Percentiles rank a stretch among this genome's conserved stretches.
phyloP scores from a whole-genome alignment of 768 basidiomycete genomes.

The Cyclocybe aegerita region DNA sequence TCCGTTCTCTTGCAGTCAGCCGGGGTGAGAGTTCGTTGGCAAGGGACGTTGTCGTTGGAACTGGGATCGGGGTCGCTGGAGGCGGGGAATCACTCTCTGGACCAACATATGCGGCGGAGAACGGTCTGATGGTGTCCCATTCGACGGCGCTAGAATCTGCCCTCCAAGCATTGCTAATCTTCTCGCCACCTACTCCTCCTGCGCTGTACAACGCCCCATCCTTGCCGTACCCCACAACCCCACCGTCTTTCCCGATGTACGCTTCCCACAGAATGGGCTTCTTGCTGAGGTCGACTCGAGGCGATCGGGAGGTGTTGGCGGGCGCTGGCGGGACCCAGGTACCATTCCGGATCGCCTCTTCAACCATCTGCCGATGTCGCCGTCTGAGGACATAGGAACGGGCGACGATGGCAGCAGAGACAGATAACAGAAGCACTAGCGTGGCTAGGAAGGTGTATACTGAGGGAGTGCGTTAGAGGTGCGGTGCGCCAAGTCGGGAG shows the following conservation, averaged over 20 bases:
- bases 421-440: slow-evolving; percentile 62
- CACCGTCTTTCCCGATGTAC: slow-evolving; percentile 28
- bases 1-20: neutral
- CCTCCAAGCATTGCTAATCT: slow-evolving; percentile 15
- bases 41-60: neutral
- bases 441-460: slow-evolving; percentile 61
- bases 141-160: slow-evolving; percentile 4
- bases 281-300: slow-evolving; percentile 38
- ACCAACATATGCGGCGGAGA: slow-evolving; percentile 28
- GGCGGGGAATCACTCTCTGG: slow-evolving; percentile 1
- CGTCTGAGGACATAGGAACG: slow-evolving; percentile 66
- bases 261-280: slow-evolving; percentile 53
- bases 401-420: slow-evolving; percentile 66
- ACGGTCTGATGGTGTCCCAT: slow-evolving; percentile 35
- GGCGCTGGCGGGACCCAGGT: slow-evolving; percentile 40
- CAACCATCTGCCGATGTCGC: slow-evolving; percentile 56
- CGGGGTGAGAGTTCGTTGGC: neutral
- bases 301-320: slow-evolving; percentile 12
- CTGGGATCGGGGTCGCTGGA: neutral
- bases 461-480: slow-evolving; percentile 14
- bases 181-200: slow-evolving; percentile 4
- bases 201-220: neutral
- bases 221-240: neutral
- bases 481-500: neutral
- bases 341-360: slow-evolving; percentile 64